Evolutionary conservation across 768 basidiomycete species (phyloP).

Genomic region (Tulasnella sp.): DNA sequence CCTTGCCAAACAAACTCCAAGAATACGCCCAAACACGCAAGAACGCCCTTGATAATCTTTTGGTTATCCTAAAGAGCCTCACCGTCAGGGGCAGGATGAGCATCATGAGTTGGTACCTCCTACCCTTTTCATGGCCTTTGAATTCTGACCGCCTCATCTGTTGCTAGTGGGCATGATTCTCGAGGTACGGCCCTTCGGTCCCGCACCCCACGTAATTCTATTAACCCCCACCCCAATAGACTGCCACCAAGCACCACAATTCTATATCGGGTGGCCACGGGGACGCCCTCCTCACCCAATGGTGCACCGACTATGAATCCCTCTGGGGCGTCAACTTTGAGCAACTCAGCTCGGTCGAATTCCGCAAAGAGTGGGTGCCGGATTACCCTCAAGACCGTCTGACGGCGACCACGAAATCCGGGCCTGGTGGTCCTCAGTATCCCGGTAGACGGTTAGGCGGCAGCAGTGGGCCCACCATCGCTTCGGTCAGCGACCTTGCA

Average conservation of each 20-base stretch:
- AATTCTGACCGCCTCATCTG: background rate
- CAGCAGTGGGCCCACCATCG: too few relatives aligned
- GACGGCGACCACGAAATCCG: background rate
- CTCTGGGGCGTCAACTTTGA: constrained; percentile 9
- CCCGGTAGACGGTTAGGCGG: background rate
- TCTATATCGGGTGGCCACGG: background rate
- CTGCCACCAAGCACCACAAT: background rate
- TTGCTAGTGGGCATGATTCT: constrained; percentile 2
- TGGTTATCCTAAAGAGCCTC: constrained; percentile 31
- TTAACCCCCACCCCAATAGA: background rate
- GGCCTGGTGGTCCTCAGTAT: background rate
- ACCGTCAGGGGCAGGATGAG: constrained; percentile 34
- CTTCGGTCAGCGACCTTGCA: too few relatives aligned
- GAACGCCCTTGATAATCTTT: constrained; percentile 32
- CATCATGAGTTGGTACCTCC: constrained; percentile 32
- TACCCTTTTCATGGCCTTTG: background rate
- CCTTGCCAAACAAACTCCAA: background rate
- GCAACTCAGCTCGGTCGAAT: constrained; percentile 8
- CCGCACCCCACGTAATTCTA: background rate
- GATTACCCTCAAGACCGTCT: constrained; percentile 1
- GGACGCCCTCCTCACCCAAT: background rate
- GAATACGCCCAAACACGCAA: constrained; percentile 20
- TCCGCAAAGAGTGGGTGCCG: constrained; percentile 8
- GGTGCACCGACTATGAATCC: constrained; percentile 7
- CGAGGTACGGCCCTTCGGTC: background rate